Evolutionary conservation across 2,329 filamentous ascomycete genomes (phyloP), one percentile per base, ranked within the genome.

Genomic region (Beauveria medogensis): DNA sequence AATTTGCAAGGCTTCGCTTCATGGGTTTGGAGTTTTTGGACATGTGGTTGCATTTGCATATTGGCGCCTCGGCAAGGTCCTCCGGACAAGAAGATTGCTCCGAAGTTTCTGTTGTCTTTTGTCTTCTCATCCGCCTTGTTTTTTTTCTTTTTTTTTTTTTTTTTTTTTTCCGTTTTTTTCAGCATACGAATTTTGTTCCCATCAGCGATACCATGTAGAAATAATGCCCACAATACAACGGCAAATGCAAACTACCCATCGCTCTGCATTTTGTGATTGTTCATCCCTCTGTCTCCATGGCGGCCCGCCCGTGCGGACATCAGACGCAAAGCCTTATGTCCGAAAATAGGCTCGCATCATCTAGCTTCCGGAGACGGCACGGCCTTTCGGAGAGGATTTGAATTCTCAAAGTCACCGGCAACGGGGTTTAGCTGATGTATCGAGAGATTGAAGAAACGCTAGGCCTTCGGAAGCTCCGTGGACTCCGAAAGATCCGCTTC

Each of bases 131-230:
- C 44, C 54, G 2, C 14, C 28, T 58, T 53, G 4, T 30, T 51
- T 53, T 44, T 5, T 26, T 43, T n/a, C 7, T 22, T 58, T 53
- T 44, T 22, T 22, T 22, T 22, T 22, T 20, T 2, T 22, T 5
- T 26, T 43, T n/a, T 12, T 22, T 58, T 53, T 44, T 22, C n/a
- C n/a, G n/a, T 22, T 22, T 22, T 22, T 20, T 2, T 22, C 46
- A 53, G 37, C 40, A 59, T 30, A 18, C 28, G 4, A 34, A 24
- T 16, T 8, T 52, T 50, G 20, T 46, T 37, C n/a, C 52, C 16
- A 44, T 52, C 56, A 59, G 40, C 56, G 56, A 52, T 53, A 44
- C 41, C 56, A 52, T 52, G 56, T 59, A 59, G 56, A 59, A 44
- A 28, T 37, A 44, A 44, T 14, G 37, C 56, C 47, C 24, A 30